Conservation (phyloP, 768 basidiomycete species). For the Mycena metata region DNA sequence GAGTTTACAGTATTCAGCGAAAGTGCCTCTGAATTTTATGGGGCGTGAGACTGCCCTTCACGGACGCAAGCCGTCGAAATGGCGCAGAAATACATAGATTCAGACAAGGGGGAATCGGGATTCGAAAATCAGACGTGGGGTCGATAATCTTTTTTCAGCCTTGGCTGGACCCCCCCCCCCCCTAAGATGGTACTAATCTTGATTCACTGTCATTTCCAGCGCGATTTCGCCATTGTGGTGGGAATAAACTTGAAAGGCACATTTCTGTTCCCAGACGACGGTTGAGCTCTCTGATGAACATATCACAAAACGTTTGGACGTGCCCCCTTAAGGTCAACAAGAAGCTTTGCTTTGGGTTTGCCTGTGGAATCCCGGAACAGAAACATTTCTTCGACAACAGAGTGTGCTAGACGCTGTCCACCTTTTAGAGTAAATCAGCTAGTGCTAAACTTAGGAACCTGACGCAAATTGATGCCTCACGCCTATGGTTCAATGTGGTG, state of each 20-base stretch:
- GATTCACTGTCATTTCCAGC: conserved; percentile 12
- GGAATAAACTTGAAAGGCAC: conserved; percentile 10
- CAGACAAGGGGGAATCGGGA: too few species aligned
- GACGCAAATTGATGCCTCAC: conserved; percentile 2
- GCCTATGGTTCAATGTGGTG: conserved; percentile 13
- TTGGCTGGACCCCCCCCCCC: too few species aligned
- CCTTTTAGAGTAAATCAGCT: conserved; percentile 9
- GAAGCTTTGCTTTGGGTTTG: conserved; percentile 11
- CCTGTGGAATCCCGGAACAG: conserved; percentile 7
- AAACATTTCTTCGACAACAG: conserved; percentile 12
- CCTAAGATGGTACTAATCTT: conserved; percentile 12
- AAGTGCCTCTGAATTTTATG: too few species aligned
- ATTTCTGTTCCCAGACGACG: conserved; percentile 11
- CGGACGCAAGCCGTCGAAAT: too few species aligned
- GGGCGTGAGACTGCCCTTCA: too few species aligned
- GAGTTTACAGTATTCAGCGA: too few species aligned
- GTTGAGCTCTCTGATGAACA: conserved; percentile 9
- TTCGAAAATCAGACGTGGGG: too few species aligned
- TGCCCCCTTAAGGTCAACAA: conserved; percentile 3
- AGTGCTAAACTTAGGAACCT: conserved; percentile 7
- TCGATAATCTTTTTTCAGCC: too few species aligned
- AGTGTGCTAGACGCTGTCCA: conserved; percentile 7
- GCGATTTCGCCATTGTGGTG: conserved; percentile 10
- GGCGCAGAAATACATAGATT: too few species aligned
- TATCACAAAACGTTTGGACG: conserved; percentile 8